These are phyloP conservation scores for Strobilomyces echinocephalus DNA, from an alignment of 768 basidiomycete genomes.

Conservation along the genomic window DNA sequence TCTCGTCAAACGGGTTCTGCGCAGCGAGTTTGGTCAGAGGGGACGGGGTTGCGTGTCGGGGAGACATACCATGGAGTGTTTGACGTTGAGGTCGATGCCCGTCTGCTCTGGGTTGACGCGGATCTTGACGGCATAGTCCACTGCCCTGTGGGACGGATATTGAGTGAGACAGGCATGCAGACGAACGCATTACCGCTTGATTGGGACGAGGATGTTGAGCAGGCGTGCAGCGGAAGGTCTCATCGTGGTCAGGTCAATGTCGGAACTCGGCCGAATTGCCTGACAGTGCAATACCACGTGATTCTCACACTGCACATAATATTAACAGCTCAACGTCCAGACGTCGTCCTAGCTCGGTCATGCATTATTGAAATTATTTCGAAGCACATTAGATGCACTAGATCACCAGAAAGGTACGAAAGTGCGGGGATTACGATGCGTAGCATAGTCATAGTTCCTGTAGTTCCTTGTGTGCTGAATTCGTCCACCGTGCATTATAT, in stretches of 20 bases:
- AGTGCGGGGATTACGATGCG: too few relatives aligned
- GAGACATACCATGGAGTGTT: slow-evolving; percentile 90
- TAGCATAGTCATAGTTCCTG: background rate
- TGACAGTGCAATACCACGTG: background rate
- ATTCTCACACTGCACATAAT: too few relatives aligned
- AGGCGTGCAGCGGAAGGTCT: slow-evolving; percentile 65
- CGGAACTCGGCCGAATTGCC: slow-evolving; percentile 10
- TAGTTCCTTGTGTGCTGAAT: background rate
- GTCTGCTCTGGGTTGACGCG: slow-evolving; percentile 93
- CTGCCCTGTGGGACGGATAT: slow-evolving; percentile 49
- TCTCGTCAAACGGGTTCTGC: slow-evolving; percentile 98
- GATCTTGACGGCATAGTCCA: slow-evolving; percentile 98
- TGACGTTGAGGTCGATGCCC: slow-evolving; percentile 93
- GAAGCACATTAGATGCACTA: too few relatives aligned
- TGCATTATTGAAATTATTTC: too few relatives aligned
- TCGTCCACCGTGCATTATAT: background rate
- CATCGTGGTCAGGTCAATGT: slow-evolving; percentile 43
- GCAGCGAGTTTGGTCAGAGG: background rate
- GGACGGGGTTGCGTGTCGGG: background rate
- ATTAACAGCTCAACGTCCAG: too few relatives aligned
- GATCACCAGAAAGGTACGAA: too few relatives aligned
- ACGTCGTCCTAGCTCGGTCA: too few relatives aligned
- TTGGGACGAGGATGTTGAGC: slow-evolving; percentile 89
- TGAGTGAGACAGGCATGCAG: background rate
- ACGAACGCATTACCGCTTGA: slow-evolving; percentile 62